Base-by-base conservation (phyloP, 2,329 filamentous ascomycete species). In the Colletotrichum musae region DNA sequence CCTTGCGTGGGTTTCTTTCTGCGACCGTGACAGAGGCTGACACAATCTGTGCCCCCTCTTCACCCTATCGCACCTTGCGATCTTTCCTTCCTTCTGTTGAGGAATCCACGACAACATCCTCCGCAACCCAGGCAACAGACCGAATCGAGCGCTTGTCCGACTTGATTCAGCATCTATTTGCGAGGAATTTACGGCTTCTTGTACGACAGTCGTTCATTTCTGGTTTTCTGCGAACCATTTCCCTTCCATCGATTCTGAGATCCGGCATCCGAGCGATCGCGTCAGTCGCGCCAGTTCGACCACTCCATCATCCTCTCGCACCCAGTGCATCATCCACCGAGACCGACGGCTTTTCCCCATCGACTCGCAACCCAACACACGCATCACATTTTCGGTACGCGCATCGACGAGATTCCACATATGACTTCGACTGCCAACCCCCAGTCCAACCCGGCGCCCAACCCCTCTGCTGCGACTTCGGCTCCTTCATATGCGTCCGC, bases 401-500 rank as follows among this genome's bases (percentile, higher is more conserved):
- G 61, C 50, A 52, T 71, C 70, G 63, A 70, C 77, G 73, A 76
- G 73, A 75, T 75, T 75, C 79, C 78, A 80, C 83, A 83, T 88
- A 89, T 89, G 88, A 89, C 87, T 86, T 89, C 88, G 81, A 81
- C 86, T 86, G 85, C 84, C 74, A 85, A 81, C 79, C 81, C 86
- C 82, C 84, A 86, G 79, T 85, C 83, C 78, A 86, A 80, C 76
- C 81, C 86, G 87, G 88, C 88, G 85, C 84, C 85, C 78, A 88
- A 83, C 81, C 82, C 83, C 80, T 81, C 80, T 74, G 84, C 86
- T 81, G 84, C 86, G 80, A 83, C 86, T 78, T 85, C 87, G 80
- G 84, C 87, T 81, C 78, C 83, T 80, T 91, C 89, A 79, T 91
- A 91, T 89, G 89, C 89, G 85, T 90, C 89, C 76, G 89, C 89